Base-by-base conservation (phyloP, 805 yeast species). In the Saccharomycopsis sp. region DNA sequence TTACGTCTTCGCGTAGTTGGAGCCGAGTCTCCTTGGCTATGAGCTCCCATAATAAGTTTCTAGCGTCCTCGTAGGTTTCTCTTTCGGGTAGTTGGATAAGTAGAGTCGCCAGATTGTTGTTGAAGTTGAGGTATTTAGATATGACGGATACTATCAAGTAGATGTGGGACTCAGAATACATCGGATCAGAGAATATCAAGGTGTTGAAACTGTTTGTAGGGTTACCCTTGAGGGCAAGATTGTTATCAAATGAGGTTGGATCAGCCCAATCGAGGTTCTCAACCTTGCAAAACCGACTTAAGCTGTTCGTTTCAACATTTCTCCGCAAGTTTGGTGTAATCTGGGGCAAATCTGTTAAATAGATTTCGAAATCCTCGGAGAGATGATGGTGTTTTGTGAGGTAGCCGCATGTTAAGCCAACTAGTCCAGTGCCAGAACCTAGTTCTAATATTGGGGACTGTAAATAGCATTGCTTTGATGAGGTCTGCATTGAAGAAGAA, bases 361-460 rank as follows among this genome's bases (percentile, higher is more conserved):
- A 59, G 18, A 71, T 65, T 17, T 68, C 59, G 2, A 54, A 54
- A 36, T 20, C 38, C 16, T n/a, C 16, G 17, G 9, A 25, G 9
- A 10, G 27, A 25, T 25, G 12, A 25, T 10, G 27, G 2, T 10
- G 43, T 0, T n/a, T n/a, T n/a, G n/a, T n/a, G n/a, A n/a, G n/a
- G n/a, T n/a, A n/a, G n/a, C 71, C 73, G 42, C 83, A 67, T 0
- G 78, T 67, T 26, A 92, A 80, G 0, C 97, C 96, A 3, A 79
- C 80, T 12, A 89, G 64, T 0, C 98, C 98, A 0, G 98, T 92
- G 0, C 98, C 98, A 0, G 97, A 69, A 0, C 98, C 98, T n/a
- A 92, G 62, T 53, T 89, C 98, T 21, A 83, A 56, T 0, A 78
- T 57, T 26, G 56, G 36, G 16, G 27, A 19, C 13, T 21, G 13